Conservation (phyloP, 75 land plant species). For the Cunninghamia lanceolata region DNA sequence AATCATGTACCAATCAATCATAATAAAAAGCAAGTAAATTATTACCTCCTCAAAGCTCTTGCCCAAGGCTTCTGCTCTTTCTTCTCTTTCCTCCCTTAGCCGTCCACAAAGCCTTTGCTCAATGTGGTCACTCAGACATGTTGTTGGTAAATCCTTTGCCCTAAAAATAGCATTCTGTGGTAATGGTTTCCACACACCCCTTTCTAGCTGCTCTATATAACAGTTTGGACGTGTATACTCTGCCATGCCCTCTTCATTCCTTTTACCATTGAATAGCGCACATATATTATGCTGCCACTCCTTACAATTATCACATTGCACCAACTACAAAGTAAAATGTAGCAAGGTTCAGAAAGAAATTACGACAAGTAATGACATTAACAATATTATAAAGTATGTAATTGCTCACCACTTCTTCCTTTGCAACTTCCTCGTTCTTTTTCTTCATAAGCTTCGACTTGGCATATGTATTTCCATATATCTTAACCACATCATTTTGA, state of each 20-base stretch:
- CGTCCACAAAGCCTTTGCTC: conserved; percentile 55
- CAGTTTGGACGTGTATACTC: conserved; percentile 69
- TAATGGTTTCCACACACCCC: conserved; percentile 37
- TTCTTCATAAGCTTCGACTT: conserved; percentile 77
- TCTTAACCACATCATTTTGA: conserved; percentile 67
- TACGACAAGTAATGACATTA: neutral
- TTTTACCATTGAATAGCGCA: conserved; percentile 62
- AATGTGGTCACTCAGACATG: conserved; percentile 72
- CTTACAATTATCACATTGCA: conserved; percentile 68
- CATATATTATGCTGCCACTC: conserved; percentile 74
- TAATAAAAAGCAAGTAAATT: neutral
- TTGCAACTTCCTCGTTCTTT: conserved; percentile 85
- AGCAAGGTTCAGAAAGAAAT: neutral
- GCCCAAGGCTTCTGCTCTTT: conserved; percentile 48
- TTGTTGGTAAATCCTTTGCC: conserved; percentile 72
- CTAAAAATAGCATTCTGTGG: conserved; percentile 38
- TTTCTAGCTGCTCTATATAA: conserved; percentile 49
- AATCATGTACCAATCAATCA: neutral
- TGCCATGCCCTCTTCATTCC: conserved; percentile 37
- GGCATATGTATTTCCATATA: conserved; percentile 57
- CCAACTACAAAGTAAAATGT: conserved; percentile 58
- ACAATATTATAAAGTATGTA: neutral
- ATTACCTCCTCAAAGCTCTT: conserved; percentile 56
- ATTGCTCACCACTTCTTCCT: conserved; percentile 83
- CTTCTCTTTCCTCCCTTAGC: conserved; percentile 61